phyloP scores from a whole-genome alignment of 768 basidiomycete genomes.

The Kwoniella sp. region DNA sequence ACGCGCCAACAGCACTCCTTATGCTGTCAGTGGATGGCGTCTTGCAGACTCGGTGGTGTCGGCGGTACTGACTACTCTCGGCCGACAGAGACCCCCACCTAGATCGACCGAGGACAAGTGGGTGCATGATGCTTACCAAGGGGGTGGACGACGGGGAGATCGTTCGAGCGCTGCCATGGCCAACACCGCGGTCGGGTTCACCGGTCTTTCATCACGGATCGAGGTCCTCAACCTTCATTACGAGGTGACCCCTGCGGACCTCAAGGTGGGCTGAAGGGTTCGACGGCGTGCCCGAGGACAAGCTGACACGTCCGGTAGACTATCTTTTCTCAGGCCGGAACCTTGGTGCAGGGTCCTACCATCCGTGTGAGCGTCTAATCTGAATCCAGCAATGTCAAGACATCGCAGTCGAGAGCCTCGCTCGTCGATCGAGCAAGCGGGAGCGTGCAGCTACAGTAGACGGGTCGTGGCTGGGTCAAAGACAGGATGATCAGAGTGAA shows the following conservation, averaged over 20 bases:
- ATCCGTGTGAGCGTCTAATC: conserved; percentile 76
- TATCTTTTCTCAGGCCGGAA: conserved; percentile 89
- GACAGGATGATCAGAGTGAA: conserved; percentile 6
- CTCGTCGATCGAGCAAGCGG: not conserved
- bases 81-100: conserved; percentile 35
- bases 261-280: conserved; percentile 68
- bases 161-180: conserved; percentile 11
- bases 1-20: conserved; percentile 1
- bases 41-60: not conserved
- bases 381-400: not conserved
- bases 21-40: conserved; percentile 3
- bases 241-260: conserved; percentile 80
- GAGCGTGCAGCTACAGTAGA: not conserved
- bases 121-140: conserved; percentile 40
- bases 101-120: conserved; percentile 44
- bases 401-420: not conserved
- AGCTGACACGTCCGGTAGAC: conserved; percentile 53
- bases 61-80: not conserved
- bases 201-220: conserved; percentile 58
- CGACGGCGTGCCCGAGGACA: not conserved
- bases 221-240: conserved; percentile 86
- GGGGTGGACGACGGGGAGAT: conserved; percentile 10
- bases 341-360: conserved; percentile 83
- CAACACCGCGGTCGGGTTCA: conserved; percentile 37
- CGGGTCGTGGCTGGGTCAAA: conserved; percentile 7